Evolutionary conservation across 2,329 filamentous ascomycete species (phyloP), one percentile per base, ranked within the genome.

Genomic region (Fusarium metavorans): DNA sequence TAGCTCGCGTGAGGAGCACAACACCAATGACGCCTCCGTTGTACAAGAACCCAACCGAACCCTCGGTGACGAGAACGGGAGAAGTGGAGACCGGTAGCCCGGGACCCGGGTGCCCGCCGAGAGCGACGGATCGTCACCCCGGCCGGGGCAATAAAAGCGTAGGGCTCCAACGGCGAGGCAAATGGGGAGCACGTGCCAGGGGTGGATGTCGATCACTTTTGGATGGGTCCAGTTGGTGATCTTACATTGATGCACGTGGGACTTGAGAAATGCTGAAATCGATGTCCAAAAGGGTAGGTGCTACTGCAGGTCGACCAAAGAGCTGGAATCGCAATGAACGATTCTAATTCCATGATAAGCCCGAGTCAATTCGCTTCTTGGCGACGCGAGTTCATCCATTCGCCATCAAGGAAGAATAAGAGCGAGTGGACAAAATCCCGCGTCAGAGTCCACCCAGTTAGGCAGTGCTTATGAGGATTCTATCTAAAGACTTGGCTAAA

Each of bases 1-100:
- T 59, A 68, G 60, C 48, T 73, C 67, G 73, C 67, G 64, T 74
- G 70, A 76, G 67, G 20, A 58, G 41, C 9, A 30, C 35, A 25
- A 48, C 62, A 48, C 34, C 50, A 56, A 59, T 59, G 52, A 32
- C 54, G 52, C 32, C n/a, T 37, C 27, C 25, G 50, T 57, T 57
- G 16, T 13, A 32, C 56, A 39, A 48, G 23, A 9, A 52, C 37
- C 58, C 27, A 41, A 50, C 43, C 54, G 16, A 23, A 25, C 20
- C 27, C 48, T 78, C 76, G 76, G 76, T 78, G 73, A 75, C 75
- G 48, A 35, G 75, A 78, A 67, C 56, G 63, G 48, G 48, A 52
- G 48, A 52, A 58, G 52, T 3, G 9, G 48, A 23, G 30, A 37
- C n/a, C 34, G 9, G 8, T 7, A 11, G 41, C 25, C 48, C 35